phyloP scores from a whole-genome alignment of 2,329 filamentous ascomycete species.

The Microdochium trichocladiopsis region DNA sequence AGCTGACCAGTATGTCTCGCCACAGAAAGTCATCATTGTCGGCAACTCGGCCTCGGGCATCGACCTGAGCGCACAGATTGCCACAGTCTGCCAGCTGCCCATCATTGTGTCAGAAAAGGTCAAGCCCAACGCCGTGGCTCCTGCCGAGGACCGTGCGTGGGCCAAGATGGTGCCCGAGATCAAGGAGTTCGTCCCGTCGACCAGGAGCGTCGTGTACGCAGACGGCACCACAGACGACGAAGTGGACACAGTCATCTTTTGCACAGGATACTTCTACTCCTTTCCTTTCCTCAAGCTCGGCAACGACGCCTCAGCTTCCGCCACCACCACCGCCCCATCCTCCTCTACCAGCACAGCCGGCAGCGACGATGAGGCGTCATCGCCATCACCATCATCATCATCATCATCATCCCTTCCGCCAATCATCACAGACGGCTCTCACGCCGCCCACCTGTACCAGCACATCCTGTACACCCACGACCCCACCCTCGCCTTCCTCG shows the following conservation, averaged over 20 bases:
- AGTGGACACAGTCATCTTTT: conserved; percentile 53
- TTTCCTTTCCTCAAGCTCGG: conserved; percentile 43
- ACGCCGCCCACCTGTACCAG: conserved; percentile 55
- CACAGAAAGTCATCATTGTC: conserved; percentile 57
- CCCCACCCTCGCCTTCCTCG: conserved; percentile 60
- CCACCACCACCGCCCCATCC: background rate
- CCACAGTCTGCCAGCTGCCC: conserved; percentile 40
- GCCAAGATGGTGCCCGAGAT: conserved; percentile 5
- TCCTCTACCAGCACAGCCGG: conserved; percentile 6
- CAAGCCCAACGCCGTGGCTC: background rate
- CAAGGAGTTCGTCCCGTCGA: background rate
- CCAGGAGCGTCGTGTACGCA: conserved; percentile 1
- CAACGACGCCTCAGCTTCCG: background rate
- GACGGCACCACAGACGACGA: conserved; percentile 2
- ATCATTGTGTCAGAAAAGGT: conserved; percentile 49
- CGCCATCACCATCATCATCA: background rate
- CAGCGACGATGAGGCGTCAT: background rate
- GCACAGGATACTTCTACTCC: conserved; percentile 66
- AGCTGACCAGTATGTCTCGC: background rate
- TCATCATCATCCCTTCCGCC: conserved; percentile 20
- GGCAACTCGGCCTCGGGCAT: conserved; percentile 67
- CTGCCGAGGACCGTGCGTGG: conserved; percentile 9
- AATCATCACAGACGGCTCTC: conserved; percentile 51
- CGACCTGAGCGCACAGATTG: conserved; percentile 63
- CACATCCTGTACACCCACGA: conserved; percentile 61